phyloP scores from a whole-genome alignment of 2,329 filamentous ascomycete genomes.

The Trichoderma hamatum region DNA sequence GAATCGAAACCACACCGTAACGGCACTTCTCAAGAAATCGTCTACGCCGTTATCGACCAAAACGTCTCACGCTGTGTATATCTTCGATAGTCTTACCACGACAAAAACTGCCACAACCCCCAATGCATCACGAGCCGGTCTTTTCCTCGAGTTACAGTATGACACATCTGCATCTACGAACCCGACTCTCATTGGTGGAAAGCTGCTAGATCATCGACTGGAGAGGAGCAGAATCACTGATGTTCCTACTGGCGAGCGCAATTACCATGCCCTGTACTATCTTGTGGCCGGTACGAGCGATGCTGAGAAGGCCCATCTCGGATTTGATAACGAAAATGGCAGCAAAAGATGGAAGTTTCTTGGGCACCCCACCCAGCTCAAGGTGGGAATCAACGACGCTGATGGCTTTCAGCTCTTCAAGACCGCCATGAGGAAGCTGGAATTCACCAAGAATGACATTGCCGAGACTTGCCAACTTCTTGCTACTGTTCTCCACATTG shows the following conservation, averaged over 20 bases:
- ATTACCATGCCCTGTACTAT: conserved; percentile 96
- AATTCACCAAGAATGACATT: conserved; percentile 91
- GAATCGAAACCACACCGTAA: conserved; percentile 83
- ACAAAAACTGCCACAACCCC: conserved; percentile 96
- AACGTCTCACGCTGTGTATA: conserved; percentile 87
- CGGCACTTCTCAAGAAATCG: conserved; percentile 83
- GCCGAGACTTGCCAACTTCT: conserved; percentile 96
- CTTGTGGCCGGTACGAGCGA: conserved; percentile 87
- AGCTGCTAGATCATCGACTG: conserved; percentile 88
- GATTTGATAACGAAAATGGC: conserved; percentile 58
- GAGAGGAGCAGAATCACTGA: conserved; percentile 89
- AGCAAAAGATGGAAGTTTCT: conserved; percentile 94
- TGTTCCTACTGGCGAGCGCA: conserved; percentile 93
- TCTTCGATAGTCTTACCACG: conserved; percentile 94
- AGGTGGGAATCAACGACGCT: conserved; percentile 93
- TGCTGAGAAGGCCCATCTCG: conserved; percentile 85
- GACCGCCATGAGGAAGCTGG: conserved; percentile 88
- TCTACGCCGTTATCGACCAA: conserved; percentile 93
- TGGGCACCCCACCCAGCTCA: conserved; percentile 93
- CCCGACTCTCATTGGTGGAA: conserved; percentile 88
- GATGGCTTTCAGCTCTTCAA: conserved; percentile 98
- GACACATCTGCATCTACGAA: conserved; percentile 84
- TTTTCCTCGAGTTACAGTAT: conserved; percentile 96
- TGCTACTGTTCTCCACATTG: conserved; percentile 93
- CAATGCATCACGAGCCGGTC: conserved; percentile 90